Base-by-base conservation (phyloP, 352 stramenopile genomes). In the Phytopythium ostracodes region DNA sequence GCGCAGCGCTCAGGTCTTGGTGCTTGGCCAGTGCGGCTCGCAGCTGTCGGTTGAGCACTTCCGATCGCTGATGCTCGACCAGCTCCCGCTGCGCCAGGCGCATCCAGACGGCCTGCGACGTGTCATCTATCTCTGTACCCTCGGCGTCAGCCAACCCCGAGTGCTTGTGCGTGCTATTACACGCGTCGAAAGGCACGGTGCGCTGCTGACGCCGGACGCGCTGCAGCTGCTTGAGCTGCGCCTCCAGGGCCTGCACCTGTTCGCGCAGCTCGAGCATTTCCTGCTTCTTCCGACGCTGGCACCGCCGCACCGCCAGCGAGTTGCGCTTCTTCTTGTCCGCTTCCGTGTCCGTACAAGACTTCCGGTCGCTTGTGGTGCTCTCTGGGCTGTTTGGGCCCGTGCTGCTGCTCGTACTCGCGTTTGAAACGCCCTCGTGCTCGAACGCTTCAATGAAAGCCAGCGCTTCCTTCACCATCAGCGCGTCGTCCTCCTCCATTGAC, bases 391-490 rank as follows among this genome's bases (percentile, higher is more conserved):
- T 44, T 14, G n/a, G 17, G 20, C 14, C 14, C 17, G 25, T 22
- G 35, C 52, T 20, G 35, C 52, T 20, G 24, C 54, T 59, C 24
- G n/a, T 5, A 7, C 20, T 14, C 12, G 42, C 24, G 18, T 24
- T 9, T 0, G 33, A 12, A 14, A 36, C 47, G 33, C 56, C 66
- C 10, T 46, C 56, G 40, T 65, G 49, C 31, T 75, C 67, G 35
- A 57, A 75, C 43, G 72, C 64, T 59, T 77, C 70, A 47, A 77
- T 75, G 42, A 77, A 70, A 46, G 70, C 70, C 38, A 77, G 59
- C 38, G 67, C 70, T 55, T 77, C 70, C 22, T 64, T 55, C 27
- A 77, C 64, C 67, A 70, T 77, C 36, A 68, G 66, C 40, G 67
- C 67, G 56, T 66, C 66, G 22, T 72, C 67, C 22, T 75, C 70